Conservation (phyloP, 2,329 filamentous ascomycete species). For the Aspergillus puulaauensis region DNA sequence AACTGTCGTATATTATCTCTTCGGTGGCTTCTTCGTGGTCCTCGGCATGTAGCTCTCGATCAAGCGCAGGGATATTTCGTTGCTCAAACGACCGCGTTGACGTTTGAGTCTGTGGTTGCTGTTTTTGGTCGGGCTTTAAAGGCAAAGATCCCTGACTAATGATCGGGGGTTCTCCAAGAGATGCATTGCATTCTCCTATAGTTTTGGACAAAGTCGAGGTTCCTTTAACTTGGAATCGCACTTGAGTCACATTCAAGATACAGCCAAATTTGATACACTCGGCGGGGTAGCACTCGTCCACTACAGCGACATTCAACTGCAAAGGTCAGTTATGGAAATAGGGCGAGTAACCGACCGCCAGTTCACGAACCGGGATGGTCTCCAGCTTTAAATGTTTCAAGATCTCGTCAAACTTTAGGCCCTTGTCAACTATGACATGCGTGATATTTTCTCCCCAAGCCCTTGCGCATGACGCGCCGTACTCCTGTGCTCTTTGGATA, state of each 20-base stretch:
- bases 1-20: slow-evolving; percentile 4
- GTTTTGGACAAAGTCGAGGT: slow-evolving; percentile 15
- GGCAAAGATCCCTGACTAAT: slow-evolving; percentile 19
- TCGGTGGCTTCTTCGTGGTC: background rate
- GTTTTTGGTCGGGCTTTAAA: slow-evolving; percentile 29
- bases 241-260: slow-evolving; percentile 59
- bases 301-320: slow-evolving; percentile 48
- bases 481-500: slow-evolving; percentile 72
- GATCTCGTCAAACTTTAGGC: slow-evolving; percentile 64
- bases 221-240: slow-evolving; percentile 46
- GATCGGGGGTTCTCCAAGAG: background rate
- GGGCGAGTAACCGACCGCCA: background rate
- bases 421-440: slow-evolving; percentile 76
- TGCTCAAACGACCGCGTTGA: slow-evolving; percentile 14
- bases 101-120: slow-evolving; percentile 14
- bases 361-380: slow-evolving; percentile 47
- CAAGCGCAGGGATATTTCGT: background rate
- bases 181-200: slow-evolving; percentile 9
- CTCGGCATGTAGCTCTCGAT: background rate
- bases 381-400: slow-evolving; percentile 54
- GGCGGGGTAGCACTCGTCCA: slow-evolving; percentile 67
- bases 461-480: slow-evolving; percentile 71
- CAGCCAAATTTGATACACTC: slow-evolving; percentile 64
- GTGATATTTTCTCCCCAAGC: slow-evolving; percentile 60
- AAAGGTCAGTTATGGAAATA: slow-evolving; percentile 15